Evolutionary conservation across 208 protist species (phyloP), one percentile per base, ranked within the genome.

Genomic region (Trypanosoma boissoni): DNA sequence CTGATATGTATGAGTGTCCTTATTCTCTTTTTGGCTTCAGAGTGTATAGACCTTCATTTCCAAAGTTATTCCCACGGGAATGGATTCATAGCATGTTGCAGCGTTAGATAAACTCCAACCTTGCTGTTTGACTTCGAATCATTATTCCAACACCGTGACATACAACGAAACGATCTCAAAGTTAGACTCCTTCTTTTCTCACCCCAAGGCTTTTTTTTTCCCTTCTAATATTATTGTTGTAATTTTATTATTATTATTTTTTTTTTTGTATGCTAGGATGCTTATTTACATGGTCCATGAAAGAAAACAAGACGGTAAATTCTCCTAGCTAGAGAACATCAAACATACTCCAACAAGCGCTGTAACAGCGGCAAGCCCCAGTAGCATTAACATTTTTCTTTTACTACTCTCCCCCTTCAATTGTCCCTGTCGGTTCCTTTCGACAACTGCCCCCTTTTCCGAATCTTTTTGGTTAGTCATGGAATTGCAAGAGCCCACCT

Each of bases 401-500:
- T 43, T 54, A 20, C 8, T 41, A 3, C 21, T 54, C 34, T 3
- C 24, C 24, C 50, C 39, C 41, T 72, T 1, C 31, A 48, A 5
- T 39, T 72, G 32, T 8, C 10, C 53, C 20, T 52, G 63, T 18
- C 42, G 6, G 20, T 68, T 68, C 26, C 50, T 60, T 27, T 28
- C 51, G 20, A 34, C 53, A 41, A 68, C 23, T n/a, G 53, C 60
- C 28, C 34, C 60, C 27, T 44, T 23, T 41, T 68, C 63, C 24
- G 60, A 29, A 12, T 68, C 53, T 21, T 45, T 2, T 1, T 18
- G 37, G 18, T 54, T 21, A 18, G 46, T 61, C 36, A 29, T 52
- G 8, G 45, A 2, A 5, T 26, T n/a, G 42, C 12, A n/a, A 3
- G 2, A 6, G 28, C 16, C 5, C 8, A 7, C 23, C 41, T 28